Conservation (phyloP, 2,329 filamentous ascomycete genomes). For the Phaeosphaeriaceae sp. region DNA sequence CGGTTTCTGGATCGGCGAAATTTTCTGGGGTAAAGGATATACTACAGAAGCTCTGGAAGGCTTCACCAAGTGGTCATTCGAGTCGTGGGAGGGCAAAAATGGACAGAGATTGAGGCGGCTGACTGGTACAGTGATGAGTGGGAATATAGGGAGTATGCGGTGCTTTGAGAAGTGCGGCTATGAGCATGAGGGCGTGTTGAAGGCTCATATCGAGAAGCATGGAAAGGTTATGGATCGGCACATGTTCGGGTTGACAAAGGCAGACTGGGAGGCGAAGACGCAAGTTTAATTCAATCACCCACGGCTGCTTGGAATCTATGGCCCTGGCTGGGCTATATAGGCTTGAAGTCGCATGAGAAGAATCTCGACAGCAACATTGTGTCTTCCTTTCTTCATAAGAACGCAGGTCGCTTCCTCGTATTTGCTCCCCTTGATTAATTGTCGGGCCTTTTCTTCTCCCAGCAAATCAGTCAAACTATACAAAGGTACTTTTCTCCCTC, state of each 20-base stretch:
- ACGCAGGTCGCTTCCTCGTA: conserved; percentile 33
- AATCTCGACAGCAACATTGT: conserved; percentile 38
- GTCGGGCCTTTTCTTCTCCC: conserved; percentile 32
- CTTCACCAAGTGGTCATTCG: conserved; percentile 46
- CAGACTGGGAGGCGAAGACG: conserved; percentile 15
- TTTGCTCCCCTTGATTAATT: conserved; percentile 30
- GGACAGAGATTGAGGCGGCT: conserved; percentile 35
- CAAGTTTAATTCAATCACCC: neutral
- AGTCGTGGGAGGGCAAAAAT: conserved; percentile 25
- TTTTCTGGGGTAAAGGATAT: conserved; percentile 44
- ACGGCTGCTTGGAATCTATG: conserved; percentile 14
- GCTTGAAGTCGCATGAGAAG: conserved; percentile 42
- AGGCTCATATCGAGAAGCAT: conserved; percentile 43
- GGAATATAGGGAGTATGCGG: conserved; percentile 45
- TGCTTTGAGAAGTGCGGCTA: conserved; percentile 50
- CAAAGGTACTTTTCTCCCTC: conserved; percentile 38
- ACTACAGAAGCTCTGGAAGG: conserved; percentile 41
- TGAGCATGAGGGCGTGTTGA: conserved; percentile 44
- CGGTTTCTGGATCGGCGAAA: conserved; percentile 52
- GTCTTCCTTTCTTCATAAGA: conserved; percentile 34
- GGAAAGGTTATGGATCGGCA: conserved; percentile 41
- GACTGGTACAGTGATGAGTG: conserved; percentile 34
- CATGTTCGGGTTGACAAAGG: conserved; percentile 44
- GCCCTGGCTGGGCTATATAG: conserved; percentile 33
- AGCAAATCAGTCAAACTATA: conserved; percentile 45